Conservation (phyloP, 1,139 yeast genomes). For the Kodamaea arcana region DNA sequence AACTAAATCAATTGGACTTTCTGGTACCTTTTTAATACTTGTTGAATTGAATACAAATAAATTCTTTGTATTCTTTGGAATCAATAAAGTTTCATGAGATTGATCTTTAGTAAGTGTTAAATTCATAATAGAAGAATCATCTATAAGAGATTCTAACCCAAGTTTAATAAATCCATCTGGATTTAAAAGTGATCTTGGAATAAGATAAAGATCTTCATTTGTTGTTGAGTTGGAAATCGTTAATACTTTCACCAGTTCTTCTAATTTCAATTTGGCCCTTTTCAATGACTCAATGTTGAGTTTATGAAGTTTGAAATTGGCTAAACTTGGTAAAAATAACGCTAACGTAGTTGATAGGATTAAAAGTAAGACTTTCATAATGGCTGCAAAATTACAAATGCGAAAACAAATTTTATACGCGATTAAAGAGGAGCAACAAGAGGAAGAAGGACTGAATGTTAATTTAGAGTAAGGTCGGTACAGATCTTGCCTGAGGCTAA, state of each 20-base stretch:
- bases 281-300: neutral
- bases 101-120: slow-evolving; percentile 9
- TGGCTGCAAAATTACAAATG: too few relatives aligned
- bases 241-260: neutral
- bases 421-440: too few relatives aligned
- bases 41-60: slow-evolving; percentile 33
- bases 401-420: too few relatives aligned
- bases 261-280: neutral
- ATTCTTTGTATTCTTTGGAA: slow-evolving; percentile 29
- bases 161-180: slow-evolving; percentile 16
- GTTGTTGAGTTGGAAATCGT: neutral
- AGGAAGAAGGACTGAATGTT: too few relatives aligned
- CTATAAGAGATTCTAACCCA: slow-evolving; percentile 18
- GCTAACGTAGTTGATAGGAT: too few relatives aligned
- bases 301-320: neutral
- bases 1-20: slow-evolving; percentile 13
- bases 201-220: slow-evolving; percentile 6
- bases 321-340: neutral
- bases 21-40: slow-evolving; percentile 13
- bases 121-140: slow-evolving; percentile 4
- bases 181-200: slow-evolving; percentile 22
- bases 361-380: too few relatives aligned
- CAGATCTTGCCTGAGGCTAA: too few relatives aligned
- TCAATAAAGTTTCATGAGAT: slow-evolving; percentile 9
- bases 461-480: too few relatives aligned